Base-by-base conservation (phyloP, 805 yeast genomes). In the Saccharomycopsis oosterbeekiorum region DNA sequence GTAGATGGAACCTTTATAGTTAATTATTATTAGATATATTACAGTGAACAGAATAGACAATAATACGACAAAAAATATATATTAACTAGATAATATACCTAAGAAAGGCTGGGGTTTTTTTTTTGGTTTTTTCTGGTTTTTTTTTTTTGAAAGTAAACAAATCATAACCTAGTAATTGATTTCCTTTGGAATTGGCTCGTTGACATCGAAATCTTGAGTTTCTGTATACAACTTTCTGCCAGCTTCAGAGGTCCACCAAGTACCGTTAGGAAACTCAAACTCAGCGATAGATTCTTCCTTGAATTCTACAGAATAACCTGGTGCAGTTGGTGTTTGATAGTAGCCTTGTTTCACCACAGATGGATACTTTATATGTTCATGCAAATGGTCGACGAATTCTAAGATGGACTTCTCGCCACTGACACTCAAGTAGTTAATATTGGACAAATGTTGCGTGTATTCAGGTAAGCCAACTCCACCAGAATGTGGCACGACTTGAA, bases 381-480 rank as follows among this genome's bases (percentile, higher is more conserved):
- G 74, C 41, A 71, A 65, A 56, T 71, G 74, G 60, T 69, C 71
- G 24, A 71, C 73, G 57, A 65, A 69, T 65, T 71, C 75, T 54
- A 71, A 63, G 57, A 71, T 63, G 2, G 72, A 68, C 59, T 64
- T 66, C 61, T 71, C 68, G 6, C 74, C 75, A 17, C 70, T 63
- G 11, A 71, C 70, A 10, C 59, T 55, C 19, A 71, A 60, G 59
- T 70, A 71, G 64, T 71, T 71, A 50, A 71, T 70, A n/a, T 73
- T 70, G 21, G 75, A 65, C 51, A 71, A 62, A 62, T 71, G 75
- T 62, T 69, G 73, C 19, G 75, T 71, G 66, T 71, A 71, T 62
- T 71, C 75, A 3, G 74, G 73, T 10, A 71, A 65, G 4, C 75
- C 75, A 43, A 71, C 72, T 15, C 74, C 75, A 29, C 75, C 75